phyloP scores from a whole-genome alignment of 441 rosid species.

The Metrosideros polymorpha region DNA sequence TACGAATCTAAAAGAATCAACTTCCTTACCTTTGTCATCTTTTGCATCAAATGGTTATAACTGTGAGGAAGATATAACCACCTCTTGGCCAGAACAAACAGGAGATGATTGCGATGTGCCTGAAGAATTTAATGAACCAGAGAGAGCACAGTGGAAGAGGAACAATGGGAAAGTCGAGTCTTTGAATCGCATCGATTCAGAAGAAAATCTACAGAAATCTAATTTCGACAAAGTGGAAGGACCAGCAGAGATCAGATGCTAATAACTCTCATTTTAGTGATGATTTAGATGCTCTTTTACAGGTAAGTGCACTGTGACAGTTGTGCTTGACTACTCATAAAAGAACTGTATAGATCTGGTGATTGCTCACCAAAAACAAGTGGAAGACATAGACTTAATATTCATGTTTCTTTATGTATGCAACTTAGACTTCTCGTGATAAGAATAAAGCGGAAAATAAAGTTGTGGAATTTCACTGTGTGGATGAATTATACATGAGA shows the following conservation, averaged over 20 bases:
- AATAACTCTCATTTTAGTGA: constrained; percentile 34
- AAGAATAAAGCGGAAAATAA: too few species aligned
- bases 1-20: constrained; percentile 67
- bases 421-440: too few species aligned
- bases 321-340: not conserved
- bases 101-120: constrained; percentile 67
- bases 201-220: constrained; percentile 48
- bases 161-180: constrained; percentile 51
- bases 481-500: too few species aligned
- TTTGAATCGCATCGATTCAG: constrained; percentile 25
- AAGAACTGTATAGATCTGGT: too few species aligned
- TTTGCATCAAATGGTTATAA: constrained; percentile 40
- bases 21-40: constrained; percentile 53
- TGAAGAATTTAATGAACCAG: constrained; percentile 60
- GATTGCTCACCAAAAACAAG: too few species aligned
- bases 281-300: constrained; percentile 48
- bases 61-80: constrained; percentile 57
- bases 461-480: too few species aligned
- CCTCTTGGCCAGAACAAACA: constrained; percentile 71
- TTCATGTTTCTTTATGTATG: too few species aligned
- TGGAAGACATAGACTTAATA: too few species aligned
- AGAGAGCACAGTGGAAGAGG: constrained; percentile 64
- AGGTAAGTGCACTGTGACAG: constrained; percentile 21
- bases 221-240: constrained; percentile 37
- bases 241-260: constrained; percentile 37